Percentiles rank a stretch among this genome's conserved stretches.
phyloP scores from a whole-genome alignment of 768 basidiomycete genomes.

The Boletus vinaceobasis region DNA sequence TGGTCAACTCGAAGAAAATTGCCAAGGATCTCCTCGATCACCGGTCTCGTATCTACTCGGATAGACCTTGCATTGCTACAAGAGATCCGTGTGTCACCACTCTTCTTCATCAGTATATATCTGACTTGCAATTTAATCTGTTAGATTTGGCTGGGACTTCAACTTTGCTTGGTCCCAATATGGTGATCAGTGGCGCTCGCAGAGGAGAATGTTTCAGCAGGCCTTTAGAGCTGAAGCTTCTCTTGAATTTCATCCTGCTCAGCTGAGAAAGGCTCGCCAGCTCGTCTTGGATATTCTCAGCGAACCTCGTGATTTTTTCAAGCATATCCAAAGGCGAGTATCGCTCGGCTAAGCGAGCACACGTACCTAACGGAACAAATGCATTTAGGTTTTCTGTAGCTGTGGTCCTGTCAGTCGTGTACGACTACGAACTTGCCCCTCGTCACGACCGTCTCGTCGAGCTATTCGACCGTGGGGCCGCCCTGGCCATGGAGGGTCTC shows the following conservation, averaged over 20 bases:
- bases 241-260: conserved; percentile 11
- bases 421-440: conserved; percentile 37
- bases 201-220: conserved; percentile 25
- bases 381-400: conserved; percentile 31
- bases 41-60: conserved; percentile 27
- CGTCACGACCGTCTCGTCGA: conserved; percentile 37
- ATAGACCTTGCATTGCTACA: conserved; percentile 18
- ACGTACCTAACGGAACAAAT: background rate
- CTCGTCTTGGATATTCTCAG: conserved; percentile 15
- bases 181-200: conserved; percentile 22
- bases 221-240: conserved; percentile 18
- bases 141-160: conserved; percentile 23
- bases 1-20: conserved; percentile 24
- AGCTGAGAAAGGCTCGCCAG: conserved; percentile 17
- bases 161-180: conserved; percentile 16
- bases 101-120: background rate
- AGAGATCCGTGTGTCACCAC: conserved; percentile 10
- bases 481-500: conserved; percentile 9
- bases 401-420: conserved; percentile 39
- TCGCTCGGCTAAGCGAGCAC: background rate
- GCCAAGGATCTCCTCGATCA: conserved; percentile 29
- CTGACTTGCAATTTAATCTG: background rate
- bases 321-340: conserved; percentile 11
- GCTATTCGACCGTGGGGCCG: conserved; percentile 34
- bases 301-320: background rate